These are phyloP conservation scores for Penicillium simplicissimum DNA, from an alignment of 495 filamentous ascomycete genomes.

Conservation along the genomic window DNA sequence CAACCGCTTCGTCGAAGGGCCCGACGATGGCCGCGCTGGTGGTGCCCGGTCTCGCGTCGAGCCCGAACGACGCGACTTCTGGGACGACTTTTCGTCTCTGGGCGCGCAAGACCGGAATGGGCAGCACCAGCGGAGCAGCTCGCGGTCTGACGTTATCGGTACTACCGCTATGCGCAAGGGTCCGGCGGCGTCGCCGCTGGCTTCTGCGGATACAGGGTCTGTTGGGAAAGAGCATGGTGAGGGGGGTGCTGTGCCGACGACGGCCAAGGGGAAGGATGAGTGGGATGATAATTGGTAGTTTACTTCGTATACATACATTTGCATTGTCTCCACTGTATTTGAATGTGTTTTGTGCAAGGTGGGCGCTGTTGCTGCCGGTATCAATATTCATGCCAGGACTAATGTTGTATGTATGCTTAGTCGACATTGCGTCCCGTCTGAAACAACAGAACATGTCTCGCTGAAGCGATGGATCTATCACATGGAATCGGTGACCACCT, in stretches of 20 bases:
- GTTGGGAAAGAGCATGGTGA: constrained; percentile 40
- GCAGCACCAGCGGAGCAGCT: constrained; percentile 29
- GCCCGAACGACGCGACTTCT: constrained; percentile 80
- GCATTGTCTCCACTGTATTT: constrained; percentile 1
- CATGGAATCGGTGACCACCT: no score
- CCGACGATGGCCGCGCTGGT: constrained; percentile 36
- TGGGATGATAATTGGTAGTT: constrained; percentile 69
- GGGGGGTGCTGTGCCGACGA: constrained; percentile 31
- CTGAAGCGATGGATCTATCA: no score
- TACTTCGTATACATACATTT: constrained; percentile 14
- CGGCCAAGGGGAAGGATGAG: constrained; percentile 52
- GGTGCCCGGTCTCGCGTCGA: constrained; percentile 38
- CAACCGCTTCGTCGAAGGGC: constrained; percentile 76
- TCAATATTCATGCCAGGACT: constrained; percentile 11
- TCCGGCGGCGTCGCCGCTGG: constrained; percentile 40
- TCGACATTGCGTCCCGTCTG: no score
- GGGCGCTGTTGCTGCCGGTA: constrained; percentile 1
- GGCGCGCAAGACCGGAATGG: constrained; percentile 50
- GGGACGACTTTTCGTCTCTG: constrained; percentile 75
- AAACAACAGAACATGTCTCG: no score
- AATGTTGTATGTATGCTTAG: constrained; percentile 7
- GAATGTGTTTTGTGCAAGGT: constrained; percentile 6
- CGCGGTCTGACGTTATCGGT: constrained; percentile 58
- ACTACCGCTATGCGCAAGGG: constrained; percentile 69
- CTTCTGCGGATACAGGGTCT: constrained; percentile 30